Evolutionary conservation across 345 rosid genomes (phyloP).

Genomic region (Psidium guajava): DNA sequence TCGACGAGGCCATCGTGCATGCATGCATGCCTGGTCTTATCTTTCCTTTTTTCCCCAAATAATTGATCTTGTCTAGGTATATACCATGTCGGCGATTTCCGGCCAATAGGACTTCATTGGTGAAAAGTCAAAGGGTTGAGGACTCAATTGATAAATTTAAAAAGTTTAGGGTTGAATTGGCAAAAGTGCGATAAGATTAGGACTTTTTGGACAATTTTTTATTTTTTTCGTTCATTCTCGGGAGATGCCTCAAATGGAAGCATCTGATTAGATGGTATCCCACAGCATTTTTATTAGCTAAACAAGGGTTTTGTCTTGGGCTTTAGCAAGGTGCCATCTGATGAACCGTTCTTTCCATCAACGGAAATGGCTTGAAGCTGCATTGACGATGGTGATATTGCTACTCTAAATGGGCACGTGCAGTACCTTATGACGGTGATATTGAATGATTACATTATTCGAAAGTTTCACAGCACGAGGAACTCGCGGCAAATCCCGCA

Average conservation of each 20-base stretch:
- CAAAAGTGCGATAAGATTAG: no score
- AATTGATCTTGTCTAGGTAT: not conserved
- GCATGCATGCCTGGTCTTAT: not conserved
- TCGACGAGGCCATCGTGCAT: not conserved
- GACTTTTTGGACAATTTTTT: no score
- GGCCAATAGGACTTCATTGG: no score
- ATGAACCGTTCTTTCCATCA: not conserved
- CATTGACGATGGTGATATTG: not conserved
- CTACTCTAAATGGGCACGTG: not conserved
- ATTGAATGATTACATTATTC: not conserved
- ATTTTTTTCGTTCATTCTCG: not conserved
- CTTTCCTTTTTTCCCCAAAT: not conserved
- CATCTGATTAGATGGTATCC: not conserved
- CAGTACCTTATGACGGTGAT: not conserved
- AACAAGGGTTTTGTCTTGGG: not conserved
- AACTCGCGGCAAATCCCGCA: not conserved
- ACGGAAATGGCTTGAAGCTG: not conserved
- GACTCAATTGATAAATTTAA: no score
- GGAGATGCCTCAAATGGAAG: not conserved
- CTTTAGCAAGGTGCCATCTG: not conserved
- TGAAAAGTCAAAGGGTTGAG: no score
- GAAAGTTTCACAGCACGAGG: not conserved
- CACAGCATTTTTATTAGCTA: not conserved
- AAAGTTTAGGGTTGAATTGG: no score
- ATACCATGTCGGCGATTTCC: no score